Evolutionary conservation across 495 filamentous ascomycete species (phyloP).

Genomic region (Penicillium paxilli): DNA sequence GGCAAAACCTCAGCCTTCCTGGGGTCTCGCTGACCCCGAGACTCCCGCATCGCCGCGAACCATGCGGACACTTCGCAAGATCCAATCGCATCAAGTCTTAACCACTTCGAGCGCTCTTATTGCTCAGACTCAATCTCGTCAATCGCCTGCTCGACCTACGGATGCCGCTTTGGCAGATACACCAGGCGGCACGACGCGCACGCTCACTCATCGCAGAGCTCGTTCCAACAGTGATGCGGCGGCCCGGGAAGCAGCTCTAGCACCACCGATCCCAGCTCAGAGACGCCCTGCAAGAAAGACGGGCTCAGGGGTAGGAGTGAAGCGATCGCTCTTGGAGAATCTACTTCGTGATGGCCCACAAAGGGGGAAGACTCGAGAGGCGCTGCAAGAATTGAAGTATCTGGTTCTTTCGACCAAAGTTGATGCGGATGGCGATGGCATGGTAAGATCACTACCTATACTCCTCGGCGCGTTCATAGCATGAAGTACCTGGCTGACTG

Average conservation of each 20-base stretch:
- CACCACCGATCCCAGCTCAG: constrained; percentile 29
- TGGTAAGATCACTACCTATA: constrained; percentile 55
- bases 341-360: constrained; percentile 73
- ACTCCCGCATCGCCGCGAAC: constrained; percentile 46
- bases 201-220: constrained; percentile 50
- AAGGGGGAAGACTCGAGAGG: constrained; percentile 61
- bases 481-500: background rate
- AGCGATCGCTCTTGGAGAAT: constrained; percentile 61
- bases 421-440: constrained; percentile 82
- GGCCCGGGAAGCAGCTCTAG: constrained; percentile 35
- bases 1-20: constrained; percentile 23
- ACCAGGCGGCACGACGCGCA: constrained; percentile 21
- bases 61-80: constrained; percentile 51
- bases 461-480: background rate
- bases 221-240: constrained; percentile 76
- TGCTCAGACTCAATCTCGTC: constrained; percentile 41
- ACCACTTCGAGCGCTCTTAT: constrained; percentile 33
- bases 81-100: constrained; percentile 52
- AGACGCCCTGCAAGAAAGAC: constrained; percentile 56
- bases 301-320: constrained; percentile 54
- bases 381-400: constrained; percentile 72
- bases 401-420: constrained; percentile 77
- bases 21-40: constrained; percentile 36
- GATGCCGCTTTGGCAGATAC: constrained; percentile 20
- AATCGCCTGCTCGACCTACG: constrained; percentile 19